Conservation (phyloP, 108 stramenopile genomes). For the Cyclotella cryptica region DNA sequence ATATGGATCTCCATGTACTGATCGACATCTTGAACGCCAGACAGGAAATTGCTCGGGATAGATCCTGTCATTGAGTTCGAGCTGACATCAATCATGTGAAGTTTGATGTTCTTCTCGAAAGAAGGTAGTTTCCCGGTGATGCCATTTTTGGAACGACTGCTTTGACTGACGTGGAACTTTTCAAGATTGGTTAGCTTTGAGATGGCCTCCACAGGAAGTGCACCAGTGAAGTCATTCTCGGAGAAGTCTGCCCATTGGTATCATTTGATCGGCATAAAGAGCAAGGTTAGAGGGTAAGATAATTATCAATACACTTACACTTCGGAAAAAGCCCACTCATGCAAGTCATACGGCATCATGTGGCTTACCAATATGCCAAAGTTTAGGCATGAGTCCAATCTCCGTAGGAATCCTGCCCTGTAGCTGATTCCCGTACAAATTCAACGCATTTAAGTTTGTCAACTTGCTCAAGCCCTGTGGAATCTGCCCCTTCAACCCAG, state of each 20-base stretch:
- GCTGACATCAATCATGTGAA: slow-evolving; percentile 66
- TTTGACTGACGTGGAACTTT: slow-evolving; percentile 63
- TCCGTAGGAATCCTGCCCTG: slow-evolving; percentile 68
- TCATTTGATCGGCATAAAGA: not conserved
- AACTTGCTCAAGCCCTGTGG: slow-evolving; percentile 47
- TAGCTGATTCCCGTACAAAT: slow-evolving; percentile 50
- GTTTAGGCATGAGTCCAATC: slow-evolving; percentile 63
- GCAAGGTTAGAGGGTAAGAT: not conserved
- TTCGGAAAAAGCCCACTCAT: not conserved
- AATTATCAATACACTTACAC: no score
- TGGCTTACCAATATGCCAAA: slow-evolving; percentile 61
- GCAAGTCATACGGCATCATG: not conserved
- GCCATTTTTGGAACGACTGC: slow-evolving; percentile 43
- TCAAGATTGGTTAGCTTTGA: slow-evolving; percentile 49
- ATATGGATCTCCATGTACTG: slow-evolving; percentile 51
- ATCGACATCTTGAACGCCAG: slow-evolving; percentile 36
- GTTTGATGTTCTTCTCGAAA: slow-evolving; percentile 57
- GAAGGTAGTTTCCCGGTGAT: slow-evolving; percentile 65
- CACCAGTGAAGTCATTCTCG: slow-evolving; percentile 57
- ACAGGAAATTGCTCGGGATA: slow-evolving; percentile 68
- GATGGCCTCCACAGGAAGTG: slow-evolving; percentile 46
- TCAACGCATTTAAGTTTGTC: slow-evolving; percentile 36
- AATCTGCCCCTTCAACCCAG: slow-evolving; percentile 50
- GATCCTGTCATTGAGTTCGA: slow-evolving; percentile 68
- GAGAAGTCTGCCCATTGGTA: slow-evolving; percentile 36